phyloP scores from a whole-genome alignment of 1,284 basidiomycete species.

The Microbotryomycetes sp. region DNA sequence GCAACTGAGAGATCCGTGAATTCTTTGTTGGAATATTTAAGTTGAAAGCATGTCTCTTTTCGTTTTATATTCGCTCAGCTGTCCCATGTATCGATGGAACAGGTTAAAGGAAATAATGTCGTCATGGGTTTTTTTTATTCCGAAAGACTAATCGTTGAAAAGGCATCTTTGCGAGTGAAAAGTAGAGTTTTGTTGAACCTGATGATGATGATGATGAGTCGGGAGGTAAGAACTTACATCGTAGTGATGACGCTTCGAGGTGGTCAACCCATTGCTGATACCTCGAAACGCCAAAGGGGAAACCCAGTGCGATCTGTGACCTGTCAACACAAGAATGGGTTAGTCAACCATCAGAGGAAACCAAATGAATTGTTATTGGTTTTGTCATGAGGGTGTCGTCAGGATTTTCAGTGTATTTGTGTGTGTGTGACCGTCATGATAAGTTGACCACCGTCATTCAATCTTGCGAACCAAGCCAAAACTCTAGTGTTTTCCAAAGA shows the following conservation, averaged over 20 bases:
- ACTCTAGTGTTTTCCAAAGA: neutral
- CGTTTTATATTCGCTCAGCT: no score
- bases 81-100: no score
- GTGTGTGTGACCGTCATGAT: slow-evolving; percentile 3
- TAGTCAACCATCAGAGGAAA: neutral
- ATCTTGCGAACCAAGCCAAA: slow-evolving; percentile 6
- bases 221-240: no score
- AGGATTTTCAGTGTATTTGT: slow-evolving; percentile 32
- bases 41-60: no score
- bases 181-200: no score
- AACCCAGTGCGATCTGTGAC: neutral
- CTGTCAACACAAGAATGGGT: neutral
- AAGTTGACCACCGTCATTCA: neutral
- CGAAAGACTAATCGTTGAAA: slow-evolving; percentile 24
- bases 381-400: neutral
- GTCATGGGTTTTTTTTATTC: neutral
- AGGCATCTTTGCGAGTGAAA: neutral
- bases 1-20: no score
- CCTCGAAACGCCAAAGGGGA: neutral
- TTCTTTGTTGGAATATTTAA: no score
- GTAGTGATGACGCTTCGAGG: neutral
- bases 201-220: no score
- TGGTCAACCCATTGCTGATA: neutral
- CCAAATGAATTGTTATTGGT: neutral
- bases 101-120: neutral